Percentiles rank a stretch among this genome's conserved stretches.
phyloP scores from a whole-genome alignment of 2,329 filamentous ascomycete genomes.

The Phaeosphaeria sp. region DNA sequence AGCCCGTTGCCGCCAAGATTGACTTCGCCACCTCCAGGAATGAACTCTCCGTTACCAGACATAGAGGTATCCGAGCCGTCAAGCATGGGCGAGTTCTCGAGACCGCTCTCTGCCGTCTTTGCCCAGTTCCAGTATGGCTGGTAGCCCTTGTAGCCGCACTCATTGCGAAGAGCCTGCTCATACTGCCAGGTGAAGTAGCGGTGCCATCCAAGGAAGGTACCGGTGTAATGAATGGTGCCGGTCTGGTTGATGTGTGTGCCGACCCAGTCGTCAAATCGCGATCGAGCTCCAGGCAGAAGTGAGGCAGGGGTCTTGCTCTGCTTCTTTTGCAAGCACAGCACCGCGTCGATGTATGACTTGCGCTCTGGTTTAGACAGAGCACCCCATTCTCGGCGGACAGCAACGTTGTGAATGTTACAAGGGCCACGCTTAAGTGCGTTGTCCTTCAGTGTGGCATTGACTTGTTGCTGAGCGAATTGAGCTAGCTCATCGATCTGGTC shows the following conservation, averaged over 20 bases:
- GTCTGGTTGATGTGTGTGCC: slow-evolving; percentile 48
- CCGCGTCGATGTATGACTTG: slow-evolving; percentile 46
- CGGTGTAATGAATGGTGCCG: slow-evolving; percentile 43
- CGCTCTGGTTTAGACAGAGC: slow-evolving; percentile 34
- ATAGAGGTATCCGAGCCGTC: slow-evolving; percentile 59
- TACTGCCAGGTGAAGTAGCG: slow-evolving; percentile 51
- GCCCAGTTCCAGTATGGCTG: slow-evolving; percentile 63
- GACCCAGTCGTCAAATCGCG: slow-evolving; percentile 48
- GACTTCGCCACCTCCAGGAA: slow-evolving; percentile 34
- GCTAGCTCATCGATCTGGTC: slow-evolving; percentile 33
- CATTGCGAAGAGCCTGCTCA: slow-evolving; percentile 50
- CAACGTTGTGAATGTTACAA: slow-evolving; percentile 33
- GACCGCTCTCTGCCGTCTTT: slow-evolving; percentile 54
- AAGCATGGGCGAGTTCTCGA: slow-evolving; percentile 58
- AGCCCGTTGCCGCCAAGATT: slow-evolving; percentile 23
- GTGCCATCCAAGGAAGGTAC: slow-evolving; percentile 46
- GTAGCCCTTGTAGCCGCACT: slow-evolving; percentile 52
- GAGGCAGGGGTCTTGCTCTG: slow-evolving; percentile 35
- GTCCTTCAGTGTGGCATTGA: slow-evolving; percentile 21
- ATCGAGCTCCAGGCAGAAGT: slow-evolving; percentile 38
- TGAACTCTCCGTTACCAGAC: slow-evolving; percentile 55
- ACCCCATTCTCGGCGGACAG: slow-evolving; percentile 38
- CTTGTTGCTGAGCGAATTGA: slow-evolving; percentile 25
- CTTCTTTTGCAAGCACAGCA: slow-evolving; percentile 42
- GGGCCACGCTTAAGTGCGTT: slow-evolving; percentile 26